Evolutionary conservation across 805 yeast genomes (phyloP), one percentile per base, ranked within the genome.

Genomic region (Helenozyma rhizophorensis): DNA sequence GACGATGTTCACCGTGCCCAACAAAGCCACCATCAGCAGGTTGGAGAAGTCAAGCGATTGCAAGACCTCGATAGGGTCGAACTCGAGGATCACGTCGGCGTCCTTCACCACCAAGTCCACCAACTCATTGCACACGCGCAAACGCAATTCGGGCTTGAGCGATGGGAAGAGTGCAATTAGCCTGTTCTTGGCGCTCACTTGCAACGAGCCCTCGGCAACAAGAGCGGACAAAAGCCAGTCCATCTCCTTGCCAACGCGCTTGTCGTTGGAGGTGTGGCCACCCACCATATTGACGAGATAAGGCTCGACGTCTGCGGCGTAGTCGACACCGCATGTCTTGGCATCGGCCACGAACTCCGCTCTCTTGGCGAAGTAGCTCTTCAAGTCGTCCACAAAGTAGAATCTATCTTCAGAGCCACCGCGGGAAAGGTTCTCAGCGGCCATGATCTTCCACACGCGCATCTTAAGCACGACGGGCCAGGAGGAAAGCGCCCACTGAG

Each of bases 211-310:
- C 9, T 28, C 33, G 5, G 45, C 23, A 5, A 36, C 25, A 40
- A 86, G 63, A 11, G 76, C 71, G 10, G 59, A 54, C 31, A 77
- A 69, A 21, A 86, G 48, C 58, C 88, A 84, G 16, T 72, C 73
- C 30, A 82, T 68, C 31, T 80, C 86, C 34, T 60, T 60, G 7
- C 53, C 21, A 18, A 50, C 56, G 33, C 68, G 66, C 48, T 76
- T 75, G 37, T 84, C 94, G 40, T 72, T 77, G 1, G 51, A 27
- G 16, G 47, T 37, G 9, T 25, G 32, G 8, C 72, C 62, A 6
- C 83, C 71, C 11, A 87, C 73, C 33, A 83, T 56, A n/a, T 70
- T 63, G 14, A 83, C 68, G 9, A 87, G 53, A 4, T 70, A 63
- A 2, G 47, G 39, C 51, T 88, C 96, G 33, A 86, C 75, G 13